A percentile compares a stretch with the other conserved stretches of the same genome.
Evolutionary conservation across 306 rosid genomes (phyloP).

Genomic region (Quercus gilva): DNA sequence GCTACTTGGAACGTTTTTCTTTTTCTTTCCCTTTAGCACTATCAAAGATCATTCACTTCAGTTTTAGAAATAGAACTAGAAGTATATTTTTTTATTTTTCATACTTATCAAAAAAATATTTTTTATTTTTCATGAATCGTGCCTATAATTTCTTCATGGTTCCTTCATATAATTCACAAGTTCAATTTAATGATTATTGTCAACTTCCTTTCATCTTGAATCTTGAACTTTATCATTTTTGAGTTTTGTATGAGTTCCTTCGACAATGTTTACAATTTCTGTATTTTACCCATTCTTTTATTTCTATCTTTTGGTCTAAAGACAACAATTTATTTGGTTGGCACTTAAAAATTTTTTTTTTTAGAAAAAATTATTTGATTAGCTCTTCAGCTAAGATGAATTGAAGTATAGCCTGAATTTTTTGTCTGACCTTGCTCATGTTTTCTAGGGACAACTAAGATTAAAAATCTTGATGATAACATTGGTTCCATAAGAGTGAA

Average conservation of each 20-base stretch:
- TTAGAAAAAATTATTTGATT: background rate
- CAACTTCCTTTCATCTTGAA: background rate
- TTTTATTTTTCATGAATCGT: too few relatives aligned
- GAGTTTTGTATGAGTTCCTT: background rate
- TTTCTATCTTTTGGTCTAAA: background rate
- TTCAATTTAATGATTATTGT: background rate
- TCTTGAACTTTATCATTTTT: background rate
- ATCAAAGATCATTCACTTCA: background rate
- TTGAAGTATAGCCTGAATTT: background rate
- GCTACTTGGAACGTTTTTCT: background rate
- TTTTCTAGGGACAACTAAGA: slow-evolving; percentile 60
- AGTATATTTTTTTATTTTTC: too few relatives aligned
- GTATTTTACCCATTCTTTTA: background rate
- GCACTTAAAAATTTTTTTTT: too few relatives aligned
- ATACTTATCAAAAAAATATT: too few relatives aligned
- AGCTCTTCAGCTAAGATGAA: background rate
- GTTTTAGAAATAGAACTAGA: too few relatives aligned
- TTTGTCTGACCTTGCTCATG: background rate
- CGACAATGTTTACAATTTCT: background rate
- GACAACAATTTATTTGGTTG: background rate
- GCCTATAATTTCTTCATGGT: too few relatives aligned
- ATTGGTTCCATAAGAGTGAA: slow-evolving; percentile 45
- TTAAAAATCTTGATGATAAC: slow-evolving; percentile 52
- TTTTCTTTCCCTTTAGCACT: background rate
- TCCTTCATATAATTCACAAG: background rate